These are phyloP conservation scores for Botrytis aclada DNA, from an alignment of 2,329 filamentous ascomycete species.

Conservation along the genomic window DNA sequence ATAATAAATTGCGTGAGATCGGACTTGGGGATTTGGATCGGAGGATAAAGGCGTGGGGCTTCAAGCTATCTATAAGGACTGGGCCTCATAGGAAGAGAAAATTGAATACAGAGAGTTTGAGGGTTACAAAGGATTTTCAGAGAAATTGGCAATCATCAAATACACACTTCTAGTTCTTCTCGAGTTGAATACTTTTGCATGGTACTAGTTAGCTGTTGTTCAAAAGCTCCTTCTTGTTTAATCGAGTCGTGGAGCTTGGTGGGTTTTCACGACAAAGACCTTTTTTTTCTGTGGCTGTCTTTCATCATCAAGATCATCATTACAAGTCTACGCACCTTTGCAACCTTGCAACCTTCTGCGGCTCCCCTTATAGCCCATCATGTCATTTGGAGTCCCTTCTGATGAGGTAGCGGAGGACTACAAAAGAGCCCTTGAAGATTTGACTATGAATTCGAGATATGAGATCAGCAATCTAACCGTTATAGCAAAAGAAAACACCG, in stretches of 20 bases:
- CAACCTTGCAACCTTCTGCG: constrained; percentile 29
- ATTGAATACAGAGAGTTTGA: constrained; percentile 23
- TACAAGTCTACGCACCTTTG: constrained; percentile 23
- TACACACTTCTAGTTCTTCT: constrained; percentile 40
- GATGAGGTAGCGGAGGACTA: constrained; percentile 95
- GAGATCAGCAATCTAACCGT: constrained; percentile 97
- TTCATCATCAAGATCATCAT: constrained; percentile 25
- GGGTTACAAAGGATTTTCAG: constrained; percentile 27
- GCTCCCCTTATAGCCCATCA: constrained; percentile 45
- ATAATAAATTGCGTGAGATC: constrained; percentile 2
- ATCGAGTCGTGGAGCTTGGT: constrained; percentile 30
- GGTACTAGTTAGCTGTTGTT: constrained; percentile 40
- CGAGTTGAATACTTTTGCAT: constrained; percentile 39
- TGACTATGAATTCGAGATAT: constrained; percentile 85
- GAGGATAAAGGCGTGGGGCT: constrained; percentile 26
- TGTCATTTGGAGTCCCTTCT: constrained; percentile 57
- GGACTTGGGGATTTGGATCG: constrained; percentile 24
- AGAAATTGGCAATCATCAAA: constrained; percentile 37
- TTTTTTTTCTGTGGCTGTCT: constrained; percentile 30
- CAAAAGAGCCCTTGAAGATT: constrained; percentile 85
- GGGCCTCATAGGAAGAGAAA: constrained; percentile 24
- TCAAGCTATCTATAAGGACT: constrained; percentile 26
- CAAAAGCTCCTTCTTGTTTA: constrained; percentile 32
- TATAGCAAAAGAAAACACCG: constrained; percentile 96
- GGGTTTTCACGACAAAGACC: constrained; percentile 32